Conservation (phyloP, 306 rosid genomes). For the Castanopsis chinensis region DNA sequence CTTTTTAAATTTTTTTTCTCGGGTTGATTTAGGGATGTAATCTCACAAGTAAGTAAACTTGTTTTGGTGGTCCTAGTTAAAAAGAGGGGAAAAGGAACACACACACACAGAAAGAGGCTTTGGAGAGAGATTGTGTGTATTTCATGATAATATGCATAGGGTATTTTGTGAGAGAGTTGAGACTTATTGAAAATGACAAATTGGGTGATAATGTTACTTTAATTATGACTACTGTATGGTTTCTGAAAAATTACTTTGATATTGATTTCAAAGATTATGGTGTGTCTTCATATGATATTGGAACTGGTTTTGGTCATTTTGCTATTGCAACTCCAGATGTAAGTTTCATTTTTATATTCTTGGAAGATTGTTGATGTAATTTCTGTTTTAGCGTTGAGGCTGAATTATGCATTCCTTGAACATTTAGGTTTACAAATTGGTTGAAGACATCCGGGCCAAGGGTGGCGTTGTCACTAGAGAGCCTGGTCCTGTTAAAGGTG, state of each 20-base stretch:
- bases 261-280: slow-evolving; percentile 64
- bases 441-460: slow-evolving; percentile 63
- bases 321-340: slow-evolving; percentile 86
- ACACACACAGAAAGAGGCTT: too few relatives aligned
- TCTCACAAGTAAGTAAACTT: too few relatives aligned
- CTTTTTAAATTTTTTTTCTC: too few relatives aligned
- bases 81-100: too few relatives aligned
- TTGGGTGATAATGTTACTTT: background rate
- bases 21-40: too few relatives aligned
- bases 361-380: slow-evolving; percentile 1
- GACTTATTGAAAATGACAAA: background rate
- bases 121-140: too few relatives aligned
- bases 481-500: slow-evolving; percentile 93
- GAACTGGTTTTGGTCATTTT: slow-evolving; percentile 93
- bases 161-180: background rate
- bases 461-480: slow-evolving; percentile 83
- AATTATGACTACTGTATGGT: background rate
- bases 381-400: slow-evolving; percentile 10
- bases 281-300: slow-evolving; percentile 79
- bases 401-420: slow-evolving; percentile 17
- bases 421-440: slow-evolving; percentile 74
- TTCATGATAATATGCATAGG: too few relatives aligned
- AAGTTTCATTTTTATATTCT: slow-evolving; percentile 29
- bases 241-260: background rate
- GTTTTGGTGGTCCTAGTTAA: too few relatives aligned